Base-by-base conservation (phyloP, 768 basidiomycete genomes). In the Kwoniella dendrophila region DNA sequence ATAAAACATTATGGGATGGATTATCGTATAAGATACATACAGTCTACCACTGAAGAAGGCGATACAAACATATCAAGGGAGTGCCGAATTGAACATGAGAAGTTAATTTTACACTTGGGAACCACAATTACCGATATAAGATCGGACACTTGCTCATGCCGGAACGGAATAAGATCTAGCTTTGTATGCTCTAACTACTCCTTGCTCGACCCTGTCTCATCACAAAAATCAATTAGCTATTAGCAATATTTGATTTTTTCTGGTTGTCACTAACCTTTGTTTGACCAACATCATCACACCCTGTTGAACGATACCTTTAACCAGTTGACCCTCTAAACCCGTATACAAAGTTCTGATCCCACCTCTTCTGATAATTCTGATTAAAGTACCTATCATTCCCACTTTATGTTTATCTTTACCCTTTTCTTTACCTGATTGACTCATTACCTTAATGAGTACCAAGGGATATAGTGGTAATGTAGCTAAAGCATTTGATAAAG, bases 271-370 rank as follows among this genome's bases (percentile, higher is more conserved):
- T 60, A 29, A 70, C 74, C 72, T 69, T 52, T 75, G 70, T 51
- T 75, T 75, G 66, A 75, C 41, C 2, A 73, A 52, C 70, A 75
- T 73, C 68, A 68, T 73, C 32, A 75, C 74, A 11, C 74, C 74
- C 45, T 75, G 74, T 32, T 68, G 66, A 1, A 75, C 63, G 16
- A 73, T n/a, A n/a, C 71, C 68, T 47, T 75, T 75, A 43, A 68
- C 38, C 18, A 73, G 49, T 43, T 75, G 72, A 12, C 63, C 74
- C 44, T 75, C 64, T 11, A 75, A 20, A 29, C 74, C 74, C 18
- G 64, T 65, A 51, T 71, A 75, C 27, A 73, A 59, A 5, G 70
- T 72, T 12, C 20, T 20, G 10, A 67, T 44, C 2, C 73, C 73
- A 26, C 70, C 61, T 12, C 43, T 29, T 8, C 53, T 47, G 12